These are phyloP conservation scores for Pugionium cornutum DNA, from an alignment of 345 rosid genomes.

Conservation along the genomic window DNA sequence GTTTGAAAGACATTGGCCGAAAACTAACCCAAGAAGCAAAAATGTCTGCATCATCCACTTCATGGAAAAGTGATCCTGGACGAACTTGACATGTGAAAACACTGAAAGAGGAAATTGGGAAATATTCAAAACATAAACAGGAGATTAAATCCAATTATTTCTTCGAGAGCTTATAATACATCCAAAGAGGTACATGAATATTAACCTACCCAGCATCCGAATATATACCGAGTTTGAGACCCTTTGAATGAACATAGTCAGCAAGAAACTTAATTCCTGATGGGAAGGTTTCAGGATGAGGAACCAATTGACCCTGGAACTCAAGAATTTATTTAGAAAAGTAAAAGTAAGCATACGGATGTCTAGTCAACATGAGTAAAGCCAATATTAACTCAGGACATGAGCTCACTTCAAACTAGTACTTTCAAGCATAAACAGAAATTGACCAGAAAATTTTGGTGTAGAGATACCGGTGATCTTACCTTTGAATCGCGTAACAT, in stretches of 20 bases:
- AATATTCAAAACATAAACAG: constrained; percentile 17
- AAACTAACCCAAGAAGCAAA: constrained; percentile 96
- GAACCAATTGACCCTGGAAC: constrained; percentile 71
- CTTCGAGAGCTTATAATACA: constrained; percentile 20
- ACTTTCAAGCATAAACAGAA: constrained; percentile 4
- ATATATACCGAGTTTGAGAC: constrained; percentile 96
- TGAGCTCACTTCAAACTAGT: constrained; percentile 5
- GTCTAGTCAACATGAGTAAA: neutral
- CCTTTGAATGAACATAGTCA: constrained; percentile 77
- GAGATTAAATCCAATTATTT: constrained; percentile 22
- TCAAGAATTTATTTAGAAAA: constrained; percentile 12
- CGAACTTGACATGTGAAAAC: constrained; percentile 88
- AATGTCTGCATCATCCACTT: constrained; percentile 70
- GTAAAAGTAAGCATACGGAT: constrained; percentile 16
- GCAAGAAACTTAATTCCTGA: constrained; percentile 87
- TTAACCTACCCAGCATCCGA: constrained; percentile 98
- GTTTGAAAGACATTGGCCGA: neutral
- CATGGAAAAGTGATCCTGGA: constrained; percentile 90
- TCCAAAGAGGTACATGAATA: constrained; percentile 19
- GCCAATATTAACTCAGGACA: too few species aligned
- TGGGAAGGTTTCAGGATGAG: constrained; percentile 79
- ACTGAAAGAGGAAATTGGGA: constrained; percentile 46
- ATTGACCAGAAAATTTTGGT: neutral
- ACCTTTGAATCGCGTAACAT: constrained; percentile 64
- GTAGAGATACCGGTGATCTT: constrained; percentile 7